These are phyloP conservation scores for Cladobotryum mycophilum DNA, from an alignment of 2,329 filamentous ascomycete genomes.

Conservation along the genomic window DNA sequence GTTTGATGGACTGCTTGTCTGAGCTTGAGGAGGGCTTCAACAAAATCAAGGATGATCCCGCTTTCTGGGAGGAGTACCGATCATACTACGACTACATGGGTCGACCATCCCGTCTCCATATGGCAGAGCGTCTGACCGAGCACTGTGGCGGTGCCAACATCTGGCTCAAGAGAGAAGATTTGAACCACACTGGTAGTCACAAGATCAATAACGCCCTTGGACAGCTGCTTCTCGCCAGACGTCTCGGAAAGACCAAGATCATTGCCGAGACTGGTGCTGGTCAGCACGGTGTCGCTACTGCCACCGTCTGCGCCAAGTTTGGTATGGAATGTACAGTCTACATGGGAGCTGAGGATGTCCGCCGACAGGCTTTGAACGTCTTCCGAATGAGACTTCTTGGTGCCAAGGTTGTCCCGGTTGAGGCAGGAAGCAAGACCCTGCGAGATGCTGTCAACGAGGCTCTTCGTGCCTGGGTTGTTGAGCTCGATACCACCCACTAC, in stretches of 20 bases:
- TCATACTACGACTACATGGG: constrained; percentile 98
- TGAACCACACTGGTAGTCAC: constrained; percentile 96
- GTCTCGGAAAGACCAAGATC: constrained; percentile 91
- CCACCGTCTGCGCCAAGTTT: constrained; percentile 96
- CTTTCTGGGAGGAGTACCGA: constrained; percentile 95
- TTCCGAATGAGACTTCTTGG: constrained; percentile 97
- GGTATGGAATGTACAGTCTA: constrained; percentile 97
- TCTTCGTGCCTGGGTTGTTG: constrained; percentile 85
- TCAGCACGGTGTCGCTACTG: constrained; percentile 95
- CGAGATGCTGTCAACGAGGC: constrained; percentile 94
- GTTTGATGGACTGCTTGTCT: constrained; percentile 91
- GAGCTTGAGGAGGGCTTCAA: constrained; percentile 91
- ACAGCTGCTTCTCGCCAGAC: constrained; percentile 78
- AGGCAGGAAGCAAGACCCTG: constrained; percentile 78
- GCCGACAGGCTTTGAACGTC: constrained; percentile 92
- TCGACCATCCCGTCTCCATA: constrained; percentile 82
- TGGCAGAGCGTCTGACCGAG: constrained; percentile 82
- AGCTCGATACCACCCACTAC: constrained; percentile 93
- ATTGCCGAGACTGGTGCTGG: constrained; percentile 97
- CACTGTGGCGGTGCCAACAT: constrained; percentile 89
- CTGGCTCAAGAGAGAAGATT: constrained; percentile 95
- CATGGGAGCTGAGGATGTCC: constrained; percentile 97
- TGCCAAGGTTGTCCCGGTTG: constrained; percentile 85
- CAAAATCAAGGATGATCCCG: constrained; percentile 74
- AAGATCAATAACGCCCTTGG: constrained; percentile 99